Evolutionary conservation across 179 eudicot genomes (phyloP), one percentile per base, ranked within the genome.

Genomic region (Carnegiea gigantea): DNA sequence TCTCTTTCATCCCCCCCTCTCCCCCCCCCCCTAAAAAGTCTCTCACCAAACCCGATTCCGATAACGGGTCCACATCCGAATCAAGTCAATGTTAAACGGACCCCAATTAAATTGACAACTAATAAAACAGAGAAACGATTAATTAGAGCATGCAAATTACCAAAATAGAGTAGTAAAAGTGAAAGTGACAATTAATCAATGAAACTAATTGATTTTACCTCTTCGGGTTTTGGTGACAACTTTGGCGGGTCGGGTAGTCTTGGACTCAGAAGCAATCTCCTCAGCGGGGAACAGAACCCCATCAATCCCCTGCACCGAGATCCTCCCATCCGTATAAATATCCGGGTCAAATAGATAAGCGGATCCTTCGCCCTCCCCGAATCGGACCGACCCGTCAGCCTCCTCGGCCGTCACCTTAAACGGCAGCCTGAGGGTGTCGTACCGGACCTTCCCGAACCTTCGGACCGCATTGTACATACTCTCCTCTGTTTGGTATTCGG

Each of bases 381-480:
- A 95, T 21, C 82, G 84, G 10, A 95, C 98, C 77, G 98, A 95
- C 80, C 98, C 98, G 70, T 95, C 98, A 0, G 98, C 98, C 59
- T 95, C 98, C 85, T 95, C 97, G 3, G 98, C 98, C 49, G 79
- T 83, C 28, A 95, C 87, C 85, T 93, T 95, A 75, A 89, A 92
- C 7, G 98, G 98, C 84, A 93, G 57, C 87, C 98, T 82, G 78
- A 95, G 71, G 0, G 98, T 95, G 71, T 95, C 98, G 65, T 93
- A 95, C 78, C 79, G 85, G 11, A 93, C 91, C 80, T 93, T 92
- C 81, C 98, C 98, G 12, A 95, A 95, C 77, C 98, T 86, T 72
- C 98, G 82, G 2, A 93, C 98, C 1, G 98, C 86, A 83, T 95
- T 95, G 77, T 95, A 95, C 98, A 95, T 95, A 85, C 98, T 95